Conservation (phyloP, 1,284 basidiomycete species). For the Laetiporus sulphureus region DNA sequence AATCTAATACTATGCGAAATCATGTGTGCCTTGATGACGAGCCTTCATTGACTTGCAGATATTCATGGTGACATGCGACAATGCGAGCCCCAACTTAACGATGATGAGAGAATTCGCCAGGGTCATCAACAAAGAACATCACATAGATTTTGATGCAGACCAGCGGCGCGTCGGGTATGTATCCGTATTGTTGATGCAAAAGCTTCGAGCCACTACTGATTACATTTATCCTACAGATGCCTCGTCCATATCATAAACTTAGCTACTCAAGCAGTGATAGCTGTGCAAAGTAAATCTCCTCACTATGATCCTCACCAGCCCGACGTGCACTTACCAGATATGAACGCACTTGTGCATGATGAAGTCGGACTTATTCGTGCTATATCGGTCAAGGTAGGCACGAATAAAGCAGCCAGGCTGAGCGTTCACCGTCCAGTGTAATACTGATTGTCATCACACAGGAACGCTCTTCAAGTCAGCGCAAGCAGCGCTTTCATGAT, state of each 20-base stretch:
- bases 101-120: conserved; percentile 4
- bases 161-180: not conserved
- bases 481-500: conserved; percentile 23
- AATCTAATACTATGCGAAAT: too few species aligned
- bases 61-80: conserved; percentile 5
- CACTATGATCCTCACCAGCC: conserved; percentile 11
- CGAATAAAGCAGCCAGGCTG: too few species aligned
- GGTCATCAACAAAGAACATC: conserved; percentile 1
- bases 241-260: conserved; percentile 18
- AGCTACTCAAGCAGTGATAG: conserved; percentile 13
- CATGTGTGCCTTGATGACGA: not conserved
- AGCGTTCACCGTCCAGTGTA: not conserved
- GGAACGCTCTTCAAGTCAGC: conserved; percentile 28
- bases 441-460: conserved; percentile 6
- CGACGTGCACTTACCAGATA: conserved; percentile 3
- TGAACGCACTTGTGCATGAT: conserved; percentile 2
- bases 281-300: conserved; percentile 7
- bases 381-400: conserved; percentile 8
- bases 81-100: conserved; percentile 4
- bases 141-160: not conserved
- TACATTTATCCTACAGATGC: conserved; percentile 9
- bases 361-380: conserved; percentile 8
- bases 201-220: too few species aligned
- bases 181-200: too few species aligned
- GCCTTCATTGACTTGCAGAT: not conserved